A percentile compares a stretch with the other conserved stretches of the same genome.
Conservation (phyloP, 441 rosid species). For the Arabidopsis hybrid region DNA sequence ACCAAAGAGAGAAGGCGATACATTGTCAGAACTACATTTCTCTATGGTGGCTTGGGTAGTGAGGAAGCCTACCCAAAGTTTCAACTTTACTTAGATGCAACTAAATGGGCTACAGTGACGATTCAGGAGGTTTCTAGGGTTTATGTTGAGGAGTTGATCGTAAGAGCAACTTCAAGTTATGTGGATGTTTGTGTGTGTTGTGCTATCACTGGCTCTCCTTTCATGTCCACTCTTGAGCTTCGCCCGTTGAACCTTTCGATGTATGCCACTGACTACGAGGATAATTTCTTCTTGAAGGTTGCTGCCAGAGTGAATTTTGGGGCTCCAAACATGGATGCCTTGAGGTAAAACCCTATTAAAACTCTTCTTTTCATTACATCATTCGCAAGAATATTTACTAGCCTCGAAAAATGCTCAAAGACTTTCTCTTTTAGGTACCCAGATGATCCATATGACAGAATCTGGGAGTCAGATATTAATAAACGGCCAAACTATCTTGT, state of each 20-base stretch:
- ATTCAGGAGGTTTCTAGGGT: constrained; percentile 72
- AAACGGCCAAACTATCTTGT: constrained; percentile 88
- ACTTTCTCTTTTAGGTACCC: constrained; percentile 72
- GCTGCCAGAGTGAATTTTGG: constrained; percentile 97
- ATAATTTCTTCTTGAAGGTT: constrained; percentile 76
- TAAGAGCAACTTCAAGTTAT: constrained; percentile 79
- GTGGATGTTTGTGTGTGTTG: constrained; percentile 88
- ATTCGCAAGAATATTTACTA: constrained; percentile 5
- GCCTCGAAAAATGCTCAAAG: constrained; percentile 8
- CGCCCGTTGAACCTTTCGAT: constrained; percentile 86
- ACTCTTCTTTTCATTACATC: constrained; percentile 12
- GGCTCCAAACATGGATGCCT: constrained; percentile 62
- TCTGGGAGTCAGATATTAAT: constrained; percentile 91
- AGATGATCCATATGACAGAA: constrained; percentile 97
- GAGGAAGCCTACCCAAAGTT: constrained; percentile 85
- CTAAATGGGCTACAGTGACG: constrained; percentile 87
- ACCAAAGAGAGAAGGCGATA: constrained; percentile 86
- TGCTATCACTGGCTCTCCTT: constrained; percentile 89
- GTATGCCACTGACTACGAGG: constrained; percentile 91
- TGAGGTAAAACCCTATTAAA: constrained; percentile 59
- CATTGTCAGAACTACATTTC: constrained; percentile 86
- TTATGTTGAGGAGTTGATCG: constrained; percentile 78
- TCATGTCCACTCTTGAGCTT: constrained; percentile 89
- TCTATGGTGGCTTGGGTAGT: constrained; percentile 61
- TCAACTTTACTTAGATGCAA: constrained; percentile 82